Base-by-base conservation (phyloP, 495 filamentous ascomycete species). In the Neohortaea acidophila region DNA sequence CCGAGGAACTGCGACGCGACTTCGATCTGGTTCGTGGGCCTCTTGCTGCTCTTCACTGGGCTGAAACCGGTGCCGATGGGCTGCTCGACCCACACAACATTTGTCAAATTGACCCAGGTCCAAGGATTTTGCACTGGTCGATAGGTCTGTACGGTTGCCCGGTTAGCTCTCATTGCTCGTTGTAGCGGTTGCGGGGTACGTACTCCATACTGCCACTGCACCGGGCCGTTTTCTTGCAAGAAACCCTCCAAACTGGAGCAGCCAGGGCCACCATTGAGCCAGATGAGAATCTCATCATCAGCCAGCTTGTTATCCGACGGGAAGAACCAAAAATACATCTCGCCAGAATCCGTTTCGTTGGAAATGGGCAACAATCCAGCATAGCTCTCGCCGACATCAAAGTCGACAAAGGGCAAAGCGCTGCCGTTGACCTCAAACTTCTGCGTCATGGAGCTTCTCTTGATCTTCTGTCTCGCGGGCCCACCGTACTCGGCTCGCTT, bases 1-100 rank as follows among this genome's bases (percentile, higher is more conserved):
- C 68, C 67, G 4, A 72, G 38, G 51, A 79, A 79, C 33, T 77
- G 65, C 40, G 64, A 51, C 0, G 71, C 72, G 19, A 65, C 65
- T 22, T 76, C 66, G 20, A 70, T 64, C 44, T 76, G 62, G 27
- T 60, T 62, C 2, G 51, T 67, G 18, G 68, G 70, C 11, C 60
- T 68, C 1, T 70, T 66, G 0, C 53, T 66, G 1, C 73, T 73
- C 2, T 32, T 34, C 30, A 31, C 11, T 36, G 64, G 62, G 1
- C 68, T 63, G 46, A 69, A 79, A 3, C 75, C 53, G 7, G 47
- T 51, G 17, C 53, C 53, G 3, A 50, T 48, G 13, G 53, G 53
- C 25, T 56, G 53, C 36, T 56, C 53, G 11, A 56, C 51, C 51
- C 51, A 56, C 2, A 56, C 33, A 32, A 52, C 47, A 36, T 56